Percentiles rank a stretch among this genome's conserved stretches.
These are phyloP conservation scores for Pneumocystis murina DNA, from an alignment of 1,139 yeast genomes.

Conservation along the genomic window DNA sequence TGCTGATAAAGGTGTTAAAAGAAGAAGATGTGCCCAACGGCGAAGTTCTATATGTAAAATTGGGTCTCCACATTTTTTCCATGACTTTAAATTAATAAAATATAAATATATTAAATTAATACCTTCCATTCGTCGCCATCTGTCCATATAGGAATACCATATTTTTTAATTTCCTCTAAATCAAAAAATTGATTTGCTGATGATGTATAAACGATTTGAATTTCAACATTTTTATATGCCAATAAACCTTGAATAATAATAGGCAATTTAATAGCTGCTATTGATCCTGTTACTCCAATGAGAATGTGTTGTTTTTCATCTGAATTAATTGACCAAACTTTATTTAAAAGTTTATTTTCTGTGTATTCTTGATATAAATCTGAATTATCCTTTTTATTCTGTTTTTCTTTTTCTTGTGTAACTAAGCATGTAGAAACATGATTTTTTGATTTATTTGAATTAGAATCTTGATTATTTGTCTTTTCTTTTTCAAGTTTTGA, in stretches of 20 bases:
- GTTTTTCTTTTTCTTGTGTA: too few relatives aligned
- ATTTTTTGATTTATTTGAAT: too few relatives aligned
- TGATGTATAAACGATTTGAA: slow-evolving; percentile 73
- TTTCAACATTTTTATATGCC: slow-evolving; percentile 53
- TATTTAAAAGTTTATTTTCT: too few relatives aligned
- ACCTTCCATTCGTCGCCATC: slow-evolving; percentile 76
- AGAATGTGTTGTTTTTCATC: slow-evolving; percentile 56
- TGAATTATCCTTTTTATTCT: too few relatives aligned
- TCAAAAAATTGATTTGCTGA: slow-evolving; percentile 64
- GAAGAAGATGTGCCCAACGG: slow-evolving; percentile 88
- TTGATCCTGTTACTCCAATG: slow-evolving; percentile 89
- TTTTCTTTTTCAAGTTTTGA: too few relatives aligned
- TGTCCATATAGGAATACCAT: slow-evolving; percentile 80
- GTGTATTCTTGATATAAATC: too few relatives aligned
- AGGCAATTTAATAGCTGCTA: slow-evolving; percentile 88
- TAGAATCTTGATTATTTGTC: too few relatives aligned
- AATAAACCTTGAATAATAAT: slow-evolving; percentile 66
- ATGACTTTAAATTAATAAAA: slow-evolving; percentile 20
- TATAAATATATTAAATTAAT: neutral
- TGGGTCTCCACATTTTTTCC: slow-evolving; percentile 41
- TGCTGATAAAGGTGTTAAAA: slow-evolving; percentile 87
- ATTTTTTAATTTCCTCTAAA: slow-evolving; percentile 31
- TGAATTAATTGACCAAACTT: neutral
- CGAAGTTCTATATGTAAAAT: slow-evolving; percentile 77
- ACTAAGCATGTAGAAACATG: too few relatives aligned